A percentile compares a stretch with the other conserved stretches of the same genome.
phyloP scores from a whole-genome alignment of 106 monocot species.

The Dioscorea zingiberensis region DNA sequence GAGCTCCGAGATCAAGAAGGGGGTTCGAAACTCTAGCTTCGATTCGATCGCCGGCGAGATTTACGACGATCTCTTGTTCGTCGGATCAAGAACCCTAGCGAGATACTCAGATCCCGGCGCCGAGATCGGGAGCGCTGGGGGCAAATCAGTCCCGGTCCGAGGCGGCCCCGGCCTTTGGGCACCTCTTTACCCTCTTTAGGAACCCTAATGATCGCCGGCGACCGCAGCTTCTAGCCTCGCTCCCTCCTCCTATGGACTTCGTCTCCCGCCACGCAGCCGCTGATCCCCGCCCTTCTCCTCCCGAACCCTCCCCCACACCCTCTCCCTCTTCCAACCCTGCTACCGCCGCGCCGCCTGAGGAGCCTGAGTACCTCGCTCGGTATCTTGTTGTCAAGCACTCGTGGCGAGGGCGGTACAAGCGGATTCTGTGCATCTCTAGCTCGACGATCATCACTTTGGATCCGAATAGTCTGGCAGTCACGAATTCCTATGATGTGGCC shows the following conservation, averaged over 20 bases:
- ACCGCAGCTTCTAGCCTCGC: conserved; percentile 39
- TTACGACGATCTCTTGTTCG: no score
- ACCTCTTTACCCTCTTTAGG: conserved; percentile 31
- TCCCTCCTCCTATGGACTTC: conserved; percentile 75
- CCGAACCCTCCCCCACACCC: not conserved
- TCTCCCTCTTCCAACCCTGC: conserved; percentile 16
- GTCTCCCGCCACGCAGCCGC: conserved; percentile 72
- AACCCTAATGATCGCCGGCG: conserved; percentile 52
- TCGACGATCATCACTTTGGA: conserved; percentile 67
- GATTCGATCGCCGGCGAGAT: no score
- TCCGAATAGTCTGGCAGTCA: conserved; percentile 66
- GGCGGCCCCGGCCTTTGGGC: conserved; percentile 31
- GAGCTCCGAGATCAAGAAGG: no score
- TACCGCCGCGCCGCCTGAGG: conserved; percentile 42
- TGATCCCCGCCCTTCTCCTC: conserved; percentile 4
- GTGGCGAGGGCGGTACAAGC: conserved; percentile 93
- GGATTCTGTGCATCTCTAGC: conserved; percentile 74
- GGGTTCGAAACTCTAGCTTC: no score
- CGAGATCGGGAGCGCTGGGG: conserved; percentile 74
- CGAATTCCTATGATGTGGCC: conserved; percentile 68
- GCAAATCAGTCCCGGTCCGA: conserved; percentile 76
- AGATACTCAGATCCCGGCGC: not conserved
- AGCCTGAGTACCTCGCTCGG: conserved; percentile 89
- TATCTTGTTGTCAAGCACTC: conserved; percentile 90
- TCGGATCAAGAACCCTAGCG: no score